Evolutionary conservation across 257 asterid species (phyloP), one percentile per base, ranked within the genome.

Genomic region (Lycium barbarum): DNA sequence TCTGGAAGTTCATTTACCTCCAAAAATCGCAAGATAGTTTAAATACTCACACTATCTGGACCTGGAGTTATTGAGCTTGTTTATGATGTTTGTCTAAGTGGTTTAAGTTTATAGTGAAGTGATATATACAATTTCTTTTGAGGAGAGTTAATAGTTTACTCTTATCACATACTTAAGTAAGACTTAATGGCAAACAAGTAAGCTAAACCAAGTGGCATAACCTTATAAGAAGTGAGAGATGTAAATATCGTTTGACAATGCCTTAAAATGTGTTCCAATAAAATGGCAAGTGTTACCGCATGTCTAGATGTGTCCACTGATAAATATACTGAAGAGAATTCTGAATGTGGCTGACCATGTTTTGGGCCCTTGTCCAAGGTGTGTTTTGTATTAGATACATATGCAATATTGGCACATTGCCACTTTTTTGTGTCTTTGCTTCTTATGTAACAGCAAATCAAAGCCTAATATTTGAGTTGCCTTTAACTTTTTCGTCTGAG

Each of bases 201-300:
- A 47, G 49, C 61, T 49, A 72, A 72, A n/a, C n/a, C 58, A n/a
- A 20, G 81, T 74, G 81, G 62, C 43, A 74, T 45, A 45, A 72
- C 40, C 58, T 45, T 45, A 45, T 73, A 45, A 73, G n/a, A 73
- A n/a, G 38, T 45, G n/a, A 73, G 79, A 43, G 80, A 45, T 73
- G 38, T 20, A 72, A 38, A 72, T 72, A 72, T n/a, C 11, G 17
- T 47, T 74, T 22, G 20, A 49, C 20, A 40, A 73, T 49, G 20
- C 61, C 61, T 47, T 74, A 61, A 20, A 47, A 22, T 47, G 22
- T 74, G 61, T 53, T 51, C 40, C 61, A 47, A 47, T 11, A 11
- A 73, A 71, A n/a, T 9, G 80, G 58, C 1, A 9, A 72, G 35
- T 38, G 55, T 71, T 43, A 20, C 18, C 1, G 17, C 55, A 2